Percentiles rank a stretch among this genome's conserved stretches.
Conservation (phyloP, 345 rosid species). For the Gossypium turneri region DNA sequence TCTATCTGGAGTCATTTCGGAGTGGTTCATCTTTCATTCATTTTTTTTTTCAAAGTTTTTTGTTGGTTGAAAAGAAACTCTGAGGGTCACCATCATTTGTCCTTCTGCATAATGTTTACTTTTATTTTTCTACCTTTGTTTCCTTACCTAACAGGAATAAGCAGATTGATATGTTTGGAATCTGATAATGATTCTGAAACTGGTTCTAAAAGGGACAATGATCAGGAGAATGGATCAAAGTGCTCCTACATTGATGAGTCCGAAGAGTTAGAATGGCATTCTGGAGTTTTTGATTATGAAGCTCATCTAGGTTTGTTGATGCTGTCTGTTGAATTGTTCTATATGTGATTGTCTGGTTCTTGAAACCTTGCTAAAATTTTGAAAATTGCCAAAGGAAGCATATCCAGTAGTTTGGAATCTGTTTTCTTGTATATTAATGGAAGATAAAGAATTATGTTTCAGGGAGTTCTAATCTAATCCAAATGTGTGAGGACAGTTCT, state of each 20-base stretch:
- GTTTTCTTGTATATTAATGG: constrained; percentile 14
- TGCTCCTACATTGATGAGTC: constrained; percentile 25
- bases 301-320: constrained; percentile 32
- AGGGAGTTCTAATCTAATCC: constrained; percentile 31
- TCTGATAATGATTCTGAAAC: constrained; percentile 54
- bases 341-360: constrained; percentile 11
- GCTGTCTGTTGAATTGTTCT: constrained; percentile 8
- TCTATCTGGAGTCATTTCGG: neutral
- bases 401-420: neutral
- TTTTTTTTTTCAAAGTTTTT: neutral
- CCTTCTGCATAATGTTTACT: neutral
- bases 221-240: constrained; percentile 26
- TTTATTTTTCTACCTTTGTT: neutral
- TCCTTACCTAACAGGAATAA: constrained; percentile 34
- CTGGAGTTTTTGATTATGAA: constrained; percentile 17
- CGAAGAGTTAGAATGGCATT: constrained; percentile 24
- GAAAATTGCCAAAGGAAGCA: constrained; percentile 1
- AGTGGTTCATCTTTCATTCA: neutral
- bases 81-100: neutral
- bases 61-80: neutral
- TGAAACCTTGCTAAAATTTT: neutral
- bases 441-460: constrained; percentile 25
- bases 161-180: constrained; percentile 55
- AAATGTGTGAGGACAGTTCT: constrained; percentile 26
- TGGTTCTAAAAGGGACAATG: constrained; percentile 26